Conservation (phyloP, 306 rosid genomes). For the Begonia loranthoides region DNA sequence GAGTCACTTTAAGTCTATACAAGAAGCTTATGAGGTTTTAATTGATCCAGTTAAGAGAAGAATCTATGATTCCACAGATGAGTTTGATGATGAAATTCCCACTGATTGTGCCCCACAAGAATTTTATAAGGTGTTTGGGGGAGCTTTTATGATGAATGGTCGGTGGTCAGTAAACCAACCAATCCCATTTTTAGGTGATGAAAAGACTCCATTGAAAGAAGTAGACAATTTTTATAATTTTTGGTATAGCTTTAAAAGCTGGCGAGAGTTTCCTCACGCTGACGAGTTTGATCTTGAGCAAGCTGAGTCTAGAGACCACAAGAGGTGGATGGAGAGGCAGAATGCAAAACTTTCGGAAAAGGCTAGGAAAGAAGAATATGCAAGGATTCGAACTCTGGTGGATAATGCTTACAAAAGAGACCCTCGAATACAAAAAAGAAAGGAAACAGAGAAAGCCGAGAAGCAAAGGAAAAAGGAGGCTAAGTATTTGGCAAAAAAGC, state of each 20-base stretch:
- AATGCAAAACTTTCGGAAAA: constrained; percentile 83
- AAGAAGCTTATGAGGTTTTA: constrained; percentile 83
- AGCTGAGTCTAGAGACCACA: constrained; percentile 94
- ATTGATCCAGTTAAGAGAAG: constrained; percentile 78
- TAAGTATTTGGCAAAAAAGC: constrained; percentile 58
- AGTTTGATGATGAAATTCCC: constrained; percentile 93
- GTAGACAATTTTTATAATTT: constrained; percentile 78
- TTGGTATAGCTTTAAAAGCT: constrained; percentile 88
- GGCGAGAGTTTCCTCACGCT: constrained; percentile 98
- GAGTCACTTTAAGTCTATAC: constrained; percentile 71
- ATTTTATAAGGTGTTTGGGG: constrained; percentile 85
- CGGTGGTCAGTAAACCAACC: constrained; percentile 87
- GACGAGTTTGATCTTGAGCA: constrained; percentile 96
- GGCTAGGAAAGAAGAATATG: constrained; percentile 90
- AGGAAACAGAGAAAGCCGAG: constrained; percentile 79
- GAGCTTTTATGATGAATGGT: constrained; percentile 92
- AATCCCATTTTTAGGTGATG: constrained; percentile 78
- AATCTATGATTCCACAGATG: constrained; percentile 94
- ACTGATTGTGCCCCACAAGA: constrained; percentile 89
- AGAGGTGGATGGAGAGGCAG: constrained; percentile 99
- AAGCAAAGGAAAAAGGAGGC: constrained; percentile 86
- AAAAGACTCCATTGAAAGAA: constrained; percentile 41
- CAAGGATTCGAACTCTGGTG: constrained; percentile 72
- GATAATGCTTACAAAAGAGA: constrained; percentile 93
- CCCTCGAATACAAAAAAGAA: constrained; percentile 77